Base-by-base conservation (phyloP, 2,329 filamentous ascomycete species). In the Fusarium azukiicola region DNA sequence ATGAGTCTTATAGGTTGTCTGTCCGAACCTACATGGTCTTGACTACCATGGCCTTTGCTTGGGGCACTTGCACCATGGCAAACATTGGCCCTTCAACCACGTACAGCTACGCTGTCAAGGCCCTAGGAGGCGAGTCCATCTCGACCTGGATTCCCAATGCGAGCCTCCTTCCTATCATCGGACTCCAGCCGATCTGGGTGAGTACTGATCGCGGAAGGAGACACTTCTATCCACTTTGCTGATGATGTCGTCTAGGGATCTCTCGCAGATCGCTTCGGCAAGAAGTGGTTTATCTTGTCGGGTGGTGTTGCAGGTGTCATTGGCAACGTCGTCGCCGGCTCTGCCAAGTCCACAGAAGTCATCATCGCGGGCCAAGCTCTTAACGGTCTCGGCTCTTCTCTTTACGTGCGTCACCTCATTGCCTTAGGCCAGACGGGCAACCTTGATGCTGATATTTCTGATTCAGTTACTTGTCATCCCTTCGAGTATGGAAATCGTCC, bases 51-150 rank as follows among this genome's bases (percentile, higher is more conserved):
- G 67, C 21, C 11, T 69, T 69, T 46, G 52, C 67, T 32, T 69
- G 67, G 67, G 50, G 67, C 17, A 69, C 67, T 32, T 69, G 50
- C 42, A 69, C 67, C 11, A 69, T 69, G 67, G 67, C 47, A 36
- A 69, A 69, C 38, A 69, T 69, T 16, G 67, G 67, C 5, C 50
- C 67, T 54, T 47, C 67, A 32, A 58, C 67, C 12, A 69, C 67
- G 23, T 69, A 40, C 17, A 56, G 49, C 50, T 40, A 23, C 36
- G 50, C 67, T 23, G 67, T 46, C 17, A 47, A 44, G 27, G 27
- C 63, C 42, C 14, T 67, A 8, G 63, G 63, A 8, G 13, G 67
- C 16, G 63, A 67, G 42, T 49, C 63, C 9, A 67, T 67, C 13
- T 67, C 63, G 23, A 67, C 38, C 13, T 67, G 63, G 63, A 67